Base-by-base conservation (phyloP, 2,329 filamentous ascomycete genomes). In the Sarocladium strictum region DNA sequence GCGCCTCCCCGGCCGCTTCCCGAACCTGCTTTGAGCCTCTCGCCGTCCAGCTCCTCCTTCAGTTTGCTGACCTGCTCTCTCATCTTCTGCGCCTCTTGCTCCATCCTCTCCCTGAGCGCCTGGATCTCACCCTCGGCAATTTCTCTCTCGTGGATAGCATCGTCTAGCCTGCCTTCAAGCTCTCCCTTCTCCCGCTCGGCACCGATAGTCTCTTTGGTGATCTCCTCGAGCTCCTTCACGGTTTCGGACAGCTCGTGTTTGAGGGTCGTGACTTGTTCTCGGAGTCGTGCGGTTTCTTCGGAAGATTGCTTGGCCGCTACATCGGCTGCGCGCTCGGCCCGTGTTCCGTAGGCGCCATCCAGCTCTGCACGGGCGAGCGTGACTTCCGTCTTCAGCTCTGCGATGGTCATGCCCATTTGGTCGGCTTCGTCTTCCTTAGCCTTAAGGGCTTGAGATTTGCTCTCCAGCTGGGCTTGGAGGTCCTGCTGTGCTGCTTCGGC, bases 291-390 rank as follows among this genome's bases (percentile, higher is more conserved):
- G 41, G 74, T 67, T 62, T 80, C 74, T n/a, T 62, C 65, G 55
- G 70, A 71, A 55, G 68, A 74, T 66, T 80, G 78, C 60, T 77
- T 69, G 45, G 78, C 78, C 1, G 81, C 81, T 19, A 77, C 76
- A 59, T 83, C 80, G 12, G 78, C 77, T 19, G 81, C 80, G 21
- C 81, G 78, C 67, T 84, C 76, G 56, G 78, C 76, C 56, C 80
- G 76, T 55, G 77, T 76, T 55, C 81, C 81, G 63, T 84, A 83
- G 24, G 81, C 81, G 55, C 79, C 79, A 58, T 85, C 81, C 27
- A 85, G 75, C 66, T 85, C 81, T 17, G 81, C 81, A 62, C 80
- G 78, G 52, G 79, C 78, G 61, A 84, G 76, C 45, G 80, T 82
- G 56, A 82, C 72, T 62, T 84, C 81, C 53, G 80, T 83, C 73